Base-by-base conservation (phyloP, 495 filamentous ascomycete genomes). In the Tuber aestivum region DNA sequence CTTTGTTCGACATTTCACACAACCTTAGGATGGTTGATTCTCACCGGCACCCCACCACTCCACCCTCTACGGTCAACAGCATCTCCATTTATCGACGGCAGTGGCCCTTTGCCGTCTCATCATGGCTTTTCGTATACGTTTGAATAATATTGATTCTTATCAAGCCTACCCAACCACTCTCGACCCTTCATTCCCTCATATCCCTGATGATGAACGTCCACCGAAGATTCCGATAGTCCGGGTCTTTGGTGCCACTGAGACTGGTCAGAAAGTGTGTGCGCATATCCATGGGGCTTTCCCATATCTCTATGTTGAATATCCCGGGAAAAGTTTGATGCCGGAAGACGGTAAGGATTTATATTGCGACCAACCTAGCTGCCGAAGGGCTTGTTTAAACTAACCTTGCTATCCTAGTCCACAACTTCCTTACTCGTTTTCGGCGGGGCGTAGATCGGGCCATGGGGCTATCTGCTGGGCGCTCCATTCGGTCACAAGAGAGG, bases 211-310 rank as follows among this genome's bases (percentile, higher is more conserved):
- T 80, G 77, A 91, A 77, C 83, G 87, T 72, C 87, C 88, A 48
- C 90, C 92, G 1, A 91, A 88, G 73, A 90, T 98, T 14, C 96
- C 95, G 2, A 90, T 98, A 37, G 91, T 99, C 71, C 90, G 95
- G 77, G 89, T 95, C 32, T 99, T 97, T 83, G 96, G 95, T 0
- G 90, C 94, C 7, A 97, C 95, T 3, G 96, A 97, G 83, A 93
- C 94, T 0, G 96, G 96, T 2, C 95, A 99, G 83, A 97, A 94
- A 78, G 93, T 98, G 23, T 98, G 95, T 85, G 94, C 93, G 37
- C 95, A 99, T 87, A 90, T 99, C 69, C 95, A 99, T 83, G 95
- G 96, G 76, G 95, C 91, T 41, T 94, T 98, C 81, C 95, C 96
- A 7, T 99, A 99, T 83, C 86, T 99, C 16, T 98, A 93, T 83